Percentiles rank a stretch among this genome's conserved stretches.
Evolutionary conservation across 2,329 filamentous ascomycete species (phyloP).

Genomic region (Zasmidium angulare): DNA sequence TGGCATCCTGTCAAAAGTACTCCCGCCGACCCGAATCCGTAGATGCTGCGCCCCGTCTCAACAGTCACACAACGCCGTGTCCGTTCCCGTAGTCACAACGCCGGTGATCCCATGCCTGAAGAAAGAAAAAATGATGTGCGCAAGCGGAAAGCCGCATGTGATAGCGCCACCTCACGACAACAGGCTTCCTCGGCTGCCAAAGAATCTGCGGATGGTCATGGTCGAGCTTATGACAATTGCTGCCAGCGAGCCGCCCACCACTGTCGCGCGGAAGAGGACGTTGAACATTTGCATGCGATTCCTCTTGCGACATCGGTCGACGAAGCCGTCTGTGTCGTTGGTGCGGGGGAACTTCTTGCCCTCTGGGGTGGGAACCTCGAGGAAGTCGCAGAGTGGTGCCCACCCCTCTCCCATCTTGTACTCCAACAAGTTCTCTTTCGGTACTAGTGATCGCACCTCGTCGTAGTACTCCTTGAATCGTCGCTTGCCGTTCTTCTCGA

Average conservation of each 20-base stretch:
- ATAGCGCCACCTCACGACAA: constrained; percentile 10
- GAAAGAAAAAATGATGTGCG: neutral
- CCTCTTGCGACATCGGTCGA: constrained; percentile 53
- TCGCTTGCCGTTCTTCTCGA: constrained; percentile 64
- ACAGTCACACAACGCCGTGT: constrained; percentile 4
- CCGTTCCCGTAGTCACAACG: constrained; percentile 5
- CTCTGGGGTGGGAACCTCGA: constrained; percentile 52
- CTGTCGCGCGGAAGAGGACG: constrained; percentile 51
- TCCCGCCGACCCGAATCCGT: neutral
- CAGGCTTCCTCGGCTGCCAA: constrained; percentile 25
- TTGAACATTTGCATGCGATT: constrained; percentile 59
- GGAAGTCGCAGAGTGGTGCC: constrained; percentile 56
- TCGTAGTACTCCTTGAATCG: constrained; percentile 60
- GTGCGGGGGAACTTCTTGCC: constrained; percentile 52
- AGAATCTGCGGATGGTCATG: constrained; percentile 37
- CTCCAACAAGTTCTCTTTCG: constrained; percentile 53
- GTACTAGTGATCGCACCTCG: constrained; percentile 49
- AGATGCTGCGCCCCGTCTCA: neutral
- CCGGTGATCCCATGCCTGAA: constrained; percentile 8
- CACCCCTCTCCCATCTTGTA: constrained; percentile 57
- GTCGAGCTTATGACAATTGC: constrained; percentile 40
- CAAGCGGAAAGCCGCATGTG: neutral
- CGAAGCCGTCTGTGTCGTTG: constrained; percentile 57
- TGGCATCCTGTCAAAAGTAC: neutral
- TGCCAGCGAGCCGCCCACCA: constrained; percentile 50